phyloP scores from a whole-genome alignment of 2,329 filamentous ascomycete species.

The Chaetomium sp. region DNA sequence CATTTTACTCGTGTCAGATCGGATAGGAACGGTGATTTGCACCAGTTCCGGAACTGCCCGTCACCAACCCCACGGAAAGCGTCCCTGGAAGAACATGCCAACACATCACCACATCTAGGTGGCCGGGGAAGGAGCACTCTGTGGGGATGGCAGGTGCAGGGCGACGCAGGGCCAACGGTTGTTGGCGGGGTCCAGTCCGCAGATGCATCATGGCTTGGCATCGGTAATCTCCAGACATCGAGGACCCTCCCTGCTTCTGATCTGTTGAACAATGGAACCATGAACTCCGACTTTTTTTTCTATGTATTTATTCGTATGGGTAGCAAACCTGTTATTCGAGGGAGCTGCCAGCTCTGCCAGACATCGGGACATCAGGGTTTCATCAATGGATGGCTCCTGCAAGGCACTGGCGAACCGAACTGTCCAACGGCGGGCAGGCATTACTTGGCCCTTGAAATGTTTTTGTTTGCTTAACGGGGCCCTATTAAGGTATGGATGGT shows the following conservation, averaged over 20 bases:
- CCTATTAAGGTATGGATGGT: constrained; percentile 19
- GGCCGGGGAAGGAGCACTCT: background rate
- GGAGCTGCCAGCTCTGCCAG: background rate
- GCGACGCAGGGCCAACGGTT: background rate
- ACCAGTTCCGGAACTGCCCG: background rate
- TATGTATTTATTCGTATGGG: no score
- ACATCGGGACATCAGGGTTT: background rate
- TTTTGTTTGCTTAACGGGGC: constrained; percentile 26
- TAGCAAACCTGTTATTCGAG: background rate
- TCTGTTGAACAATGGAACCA: background rate
- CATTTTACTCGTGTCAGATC: background rate
- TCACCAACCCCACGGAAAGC: background rate
- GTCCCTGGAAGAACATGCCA: constrained; percentile 6
- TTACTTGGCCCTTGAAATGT: background rate
- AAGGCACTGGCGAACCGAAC: background rate
- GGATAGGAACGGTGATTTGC: background rate
- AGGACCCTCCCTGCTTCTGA: background rate
- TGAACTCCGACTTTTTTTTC: background rate
- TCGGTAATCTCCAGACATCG: constrained; percentile 7
- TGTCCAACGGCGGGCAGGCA: background rate
- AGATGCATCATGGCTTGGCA: constrained; percentile 17
- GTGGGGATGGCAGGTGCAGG: background rate
- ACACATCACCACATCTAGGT: background rate
- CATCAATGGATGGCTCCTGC: background rate
- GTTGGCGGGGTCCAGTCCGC: background rate